A percentile compares a stretch with the other conserved stretches of the same genome.
Conservation (phyloP, 495 filamentous ascomycete species). For the Neurospora pannonica region DNA sequence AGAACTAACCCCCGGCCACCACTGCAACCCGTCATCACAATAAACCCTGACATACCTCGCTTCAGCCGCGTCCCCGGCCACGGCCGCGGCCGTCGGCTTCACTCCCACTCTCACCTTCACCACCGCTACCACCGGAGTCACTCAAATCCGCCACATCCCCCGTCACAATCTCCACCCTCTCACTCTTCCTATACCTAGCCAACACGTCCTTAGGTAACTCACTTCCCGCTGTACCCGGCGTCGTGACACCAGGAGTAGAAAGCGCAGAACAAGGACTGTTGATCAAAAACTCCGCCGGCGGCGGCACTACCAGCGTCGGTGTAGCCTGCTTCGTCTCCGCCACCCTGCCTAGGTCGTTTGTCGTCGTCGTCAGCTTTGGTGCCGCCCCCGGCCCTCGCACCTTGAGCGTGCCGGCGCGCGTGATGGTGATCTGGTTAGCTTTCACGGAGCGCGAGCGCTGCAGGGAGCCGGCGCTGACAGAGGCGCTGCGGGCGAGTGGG, state of each 20-base stretch:
- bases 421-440: background rate
- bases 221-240: background rate
- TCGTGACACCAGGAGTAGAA: background rate
- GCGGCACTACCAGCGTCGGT: slow-evolving; percentile 26
- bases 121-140: background rate
- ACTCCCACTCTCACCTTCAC: background rate
- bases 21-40: background rate
- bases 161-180: background rate
- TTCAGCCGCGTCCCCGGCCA: background rate
- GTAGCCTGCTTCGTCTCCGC: slow-evolving; percentile 28
- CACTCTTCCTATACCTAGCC: background rate
- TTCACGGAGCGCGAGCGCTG: slow-evolving; percentile 2
- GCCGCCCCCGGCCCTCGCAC: slow-evolving; percentile 9
- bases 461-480: slow-evolving; percentile 5
- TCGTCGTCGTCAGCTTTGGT: slow-evolving; percentile 10
- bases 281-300: background rate
- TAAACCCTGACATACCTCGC: background rate
- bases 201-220: background rate
- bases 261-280: background rate
- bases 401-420: background rate
- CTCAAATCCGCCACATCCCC: background rate
- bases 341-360: slow-evolving; percentile 19
- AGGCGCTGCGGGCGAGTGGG: background rate
- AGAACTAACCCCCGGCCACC: background rate
- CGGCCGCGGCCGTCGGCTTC: background rate